phyloP scores from a whole-genome alignment of 2,329 filamentous ascomycete genomes.

The Fusarium tricinctum region DNA sequence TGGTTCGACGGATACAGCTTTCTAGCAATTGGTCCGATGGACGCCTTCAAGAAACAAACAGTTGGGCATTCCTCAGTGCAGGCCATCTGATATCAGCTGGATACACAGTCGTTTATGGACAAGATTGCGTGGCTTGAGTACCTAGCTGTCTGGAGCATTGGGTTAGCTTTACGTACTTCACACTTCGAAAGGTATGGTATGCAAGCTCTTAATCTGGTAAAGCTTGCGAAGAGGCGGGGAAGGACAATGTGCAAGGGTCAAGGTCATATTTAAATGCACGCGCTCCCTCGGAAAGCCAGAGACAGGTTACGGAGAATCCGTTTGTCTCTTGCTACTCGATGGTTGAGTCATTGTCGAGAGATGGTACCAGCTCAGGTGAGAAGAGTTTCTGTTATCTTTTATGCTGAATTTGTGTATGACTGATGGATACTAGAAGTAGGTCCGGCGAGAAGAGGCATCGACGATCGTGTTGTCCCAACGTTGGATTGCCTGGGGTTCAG shows the following conservation, averaged over 20 bases:
- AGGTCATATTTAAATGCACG: conserved; percentile 43
- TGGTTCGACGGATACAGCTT: neutral
- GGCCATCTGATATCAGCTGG: conserved; percentile 1
- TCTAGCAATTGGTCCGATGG: conserved; percentile 16
- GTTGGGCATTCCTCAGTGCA: neutral
- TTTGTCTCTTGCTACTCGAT: neutral
- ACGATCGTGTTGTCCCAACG: conserved; percentile 1
- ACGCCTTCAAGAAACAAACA: neutral
- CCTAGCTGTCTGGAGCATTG: neutral
- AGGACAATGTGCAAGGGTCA: conserved; percentile 36
- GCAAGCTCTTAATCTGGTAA: conserved; percentile 6
- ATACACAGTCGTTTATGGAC: conserved; percentile 23
- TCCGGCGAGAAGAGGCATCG: neutral
- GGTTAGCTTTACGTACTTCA: neutral
- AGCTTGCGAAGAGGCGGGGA: conserved; percentile 28
- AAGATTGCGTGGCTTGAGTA: conserved; percentile 21
- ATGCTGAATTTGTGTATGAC: conserved; percentile 38
- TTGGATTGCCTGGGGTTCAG: conserved; percentile 7
- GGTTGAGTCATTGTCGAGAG: conserved; percentile 7
- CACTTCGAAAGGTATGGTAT: neutral
- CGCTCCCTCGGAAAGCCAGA: conserved; percentile 11
- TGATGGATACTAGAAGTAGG: conserved; percentile 32
- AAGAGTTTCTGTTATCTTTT: neutral
- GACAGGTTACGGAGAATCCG: conserved; percentile 18
- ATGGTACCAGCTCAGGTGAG: conserved; percentile 21